Conservation (phyloP, 2,329 filamentous ascomycete genomes). For the Pseudocercospora cruenta region DNA sequence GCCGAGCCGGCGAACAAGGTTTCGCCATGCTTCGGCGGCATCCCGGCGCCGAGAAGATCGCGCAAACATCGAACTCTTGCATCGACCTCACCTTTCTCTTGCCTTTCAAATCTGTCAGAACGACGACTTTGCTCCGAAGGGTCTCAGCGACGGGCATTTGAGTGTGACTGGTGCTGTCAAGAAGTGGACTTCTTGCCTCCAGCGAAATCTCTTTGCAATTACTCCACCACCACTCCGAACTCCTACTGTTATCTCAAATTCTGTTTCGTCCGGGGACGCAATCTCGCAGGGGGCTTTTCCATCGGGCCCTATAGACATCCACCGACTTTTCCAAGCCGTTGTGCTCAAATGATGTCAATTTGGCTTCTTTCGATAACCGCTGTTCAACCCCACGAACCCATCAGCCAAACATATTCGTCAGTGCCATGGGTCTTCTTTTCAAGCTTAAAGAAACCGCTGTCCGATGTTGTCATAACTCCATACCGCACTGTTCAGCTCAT, state of each 20-base stretch:
- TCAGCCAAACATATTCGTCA: not conserved
- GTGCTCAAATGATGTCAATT: not conserved
- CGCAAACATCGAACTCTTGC: not conserved
- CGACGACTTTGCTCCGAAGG: not conserved
- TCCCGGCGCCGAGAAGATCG: conserved; percentile 1
- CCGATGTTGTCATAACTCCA: not conserved
- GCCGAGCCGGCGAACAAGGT: not conserved
- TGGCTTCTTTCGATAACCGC: not conserved
- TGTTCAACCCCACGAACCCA: not conserved
- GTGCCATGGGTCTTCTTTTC: not conserved
- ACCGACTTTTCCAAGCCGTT: not conserved
- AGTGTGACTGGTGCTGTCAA: not conserved
- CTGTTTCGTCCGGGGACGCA: too few species aligned
- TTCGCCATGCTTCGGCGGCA: conserved; percentile 1
- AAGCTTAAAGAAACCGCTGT: not conserved
- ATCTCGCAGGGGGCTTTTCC: too few species aligned
- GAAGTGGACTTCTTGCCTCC: not conserved
- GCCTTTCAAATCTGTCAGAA: not conserved
- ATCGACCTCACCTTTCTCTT: not conserved
- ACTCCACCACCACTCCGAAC: not conserved
- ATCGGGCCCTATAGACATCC: not conserved
- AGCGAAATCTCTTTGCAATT: not conserved
- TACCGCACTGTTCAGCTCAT: not conserved
- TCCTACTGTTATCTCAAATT: too few species aligned
- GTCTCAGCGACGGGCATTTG: not conserved